phyloP scores from a whole-genome alignment of 140 eudicot species.

The Anethum foeniculum region DNA sequence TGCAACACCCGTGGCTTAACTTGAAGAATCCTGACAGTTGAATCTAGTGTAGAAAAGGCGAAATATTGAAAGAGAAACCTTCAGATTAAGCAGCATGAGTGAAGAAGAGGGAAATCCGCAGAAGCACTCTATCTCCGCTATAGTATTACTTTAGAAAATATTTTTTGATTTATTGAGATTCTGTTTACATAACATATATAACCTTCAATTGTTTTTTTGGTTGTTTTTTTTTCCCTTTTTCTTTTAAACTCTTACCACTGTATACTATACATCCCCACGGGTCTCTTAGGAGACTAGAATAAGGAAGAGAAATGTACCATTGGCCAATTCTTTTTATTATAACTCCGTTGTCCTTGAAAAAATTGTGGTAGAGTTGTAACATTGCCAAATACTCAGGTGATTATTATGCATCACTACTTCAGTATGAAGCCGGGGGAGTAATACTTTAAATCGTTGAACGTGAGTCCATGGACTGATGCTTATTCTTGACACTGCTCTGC shows the following conservation, averaged over 20 bases:
- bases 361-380: neutral
- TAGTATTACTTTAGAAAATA: slow-evolving; percentile 23
- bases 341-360: neutral
- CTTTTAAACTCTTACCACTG: neutral
- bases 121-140: slow-evolving; percentile 24
- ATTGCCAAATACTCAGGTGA: neutral
- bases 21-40: slow-evolving; percentile 22
- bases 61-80: slow-evolving; percentile 38
- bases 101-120: slow-evolving; percentile 31
- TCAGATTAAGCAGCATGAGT: slow-evolving; percentile 38
- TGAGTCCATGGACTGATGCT: neutral
- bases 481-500: neutral
- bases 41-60: slow-evolving; percentile 38
- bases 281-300: neutral
- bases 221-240: neutral
- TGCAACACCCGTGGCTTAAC: slow-evolving; percentile 88
- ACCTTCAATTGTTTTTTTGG: neutral
- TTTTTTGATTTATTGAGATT: slow-evolving; percentile 19
- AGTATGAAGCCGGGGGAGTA: no score
- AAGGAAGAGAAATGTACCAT: slow-evolving; percentile 1
- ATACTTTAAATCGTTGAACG: neutral
- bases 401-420: neutral
- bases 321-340: neutral
- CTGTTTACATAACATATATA: slow-evolving; percentile 28
- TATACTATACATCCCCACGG: neutral